Conservation (phyloP, 352 stramenopile genomes). For the Pythium graminicola region DNA sequence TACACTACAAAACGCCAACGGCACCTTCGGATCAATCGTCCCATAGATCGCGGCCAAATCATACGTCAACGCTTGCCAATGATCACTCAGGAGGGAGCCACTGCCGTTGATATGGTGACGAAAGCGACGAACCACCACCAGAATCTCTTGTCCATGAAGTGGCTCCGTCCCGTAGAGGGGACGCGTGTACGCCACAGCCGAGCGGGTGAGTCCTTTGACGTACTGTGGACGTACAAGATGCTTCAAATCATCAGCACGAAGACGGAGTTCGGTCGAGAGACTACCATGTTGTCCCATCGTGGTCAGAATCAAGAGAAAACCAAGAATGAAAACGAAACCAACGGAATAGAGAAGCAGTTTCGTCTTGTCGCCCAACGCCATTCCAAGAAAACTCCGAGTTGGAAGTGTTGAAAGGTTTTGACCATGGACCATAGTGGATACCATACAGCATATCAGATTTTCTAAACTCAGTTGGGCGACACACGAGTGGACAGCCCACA, state of each 20-base stretch:
- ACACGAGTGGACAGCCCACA: too few relatives aligned
- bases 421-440: too few relatives aligned
- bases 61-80: slow-evolving; percentile 22
- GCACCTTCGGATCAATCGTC: background rate
- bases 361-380: background rate
- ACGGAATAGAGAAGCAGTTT: background rate
- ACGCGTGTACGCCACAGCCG: slow-evolving; percentile 21
- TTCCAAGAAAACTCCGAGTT: too few relatives aligned
- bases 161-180: slow-evolving; percentile 21
- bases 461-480: too few relatives aligned
- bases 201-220: slow-evolving; percentile 24
- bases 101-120: slow-evolving; percentile 24
- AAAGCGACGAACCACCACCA: slow-evolving; percentile 19
- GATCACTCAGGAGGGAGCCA: slow-evolving; percentile 16
- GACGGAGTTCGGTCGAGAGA: slow-evolving; percentile 17
- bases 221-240: slow-evolving; percentile 21
- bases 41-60: slow-evolving; percentile 20
- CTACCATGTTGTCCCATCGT: slow-evolving; percentile 22
- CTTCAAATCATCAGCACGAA: slow-evolving; percentile 24
- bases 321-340: background rate
- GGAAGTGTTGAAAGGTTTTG: too few relatives aligned
- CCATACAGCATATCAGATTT: too few relatives aligned
- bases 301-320: background rate
- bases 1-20: slow-evolving; percentile 8
- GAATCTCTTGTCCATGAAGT: slow-evolving; percentile 21